A percentile compares a stretch with the other conserved stretches of the same genome.
phyloP scores from a whole-genome alignment of 1,284 basidiomycete genomes.

The Cryptococcus sp. region DNA sequence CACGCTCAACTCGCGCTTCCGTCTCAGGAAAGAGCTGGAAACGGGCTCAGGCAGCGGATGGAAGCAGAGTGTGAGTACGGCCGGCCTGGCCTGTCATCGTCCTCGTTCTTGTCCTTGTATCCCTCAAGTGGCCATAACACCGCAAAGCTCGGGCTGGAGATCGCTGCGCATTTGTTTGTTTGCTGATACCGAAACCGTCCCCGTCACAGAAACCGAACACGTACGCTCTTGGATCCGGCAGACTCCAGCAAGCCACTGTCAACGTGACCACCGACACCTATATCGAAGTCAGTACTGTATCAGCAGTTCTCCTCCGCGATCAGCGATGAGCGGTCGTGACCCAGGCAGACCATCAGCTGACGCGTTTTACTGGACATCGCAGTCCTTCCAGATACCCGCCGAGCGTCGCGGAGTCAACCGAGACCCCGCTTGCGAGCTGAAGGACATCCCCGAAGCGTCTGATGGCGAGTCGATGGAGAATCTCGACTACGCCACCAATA shows the following conservation, averaged over 20 bases:
- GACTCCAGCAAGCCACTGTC: conserved; percentile 26
- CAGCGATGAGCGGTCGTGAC: no score
- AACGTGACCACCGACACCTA: conserved; percentile 38
- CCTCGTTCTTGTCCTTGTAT: no score
- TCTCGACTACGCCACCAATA: conserved; percentile 6
- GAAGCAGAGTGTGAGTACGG: neutral
- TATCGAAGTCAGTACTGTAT: conserved; percentile 20
- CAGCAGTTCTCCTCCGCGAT: no score
- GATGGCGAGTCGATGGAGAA: conserved; percentile 11
- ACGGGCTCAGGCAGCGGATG: neutral
- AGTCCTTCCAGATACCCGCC: conserved; percentile 9
- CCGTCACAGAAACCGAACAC: conserved; percentile 20
- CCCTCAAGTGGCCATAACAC: no score
- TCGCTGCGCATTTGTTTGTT: no score
- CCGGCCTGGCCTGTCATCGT: no score
- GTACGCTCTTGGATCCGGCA: conserved; percentile 8
- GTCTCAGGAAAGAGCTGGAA: conserved; percentile 14
- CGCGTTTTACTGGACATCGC: neutral
- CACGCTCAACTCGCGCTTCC: conserved; percentile 31
- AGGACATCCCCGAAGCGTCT: conserved; percentile 4
- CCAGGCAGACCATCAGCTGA: no score
- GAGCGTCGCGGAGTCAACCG: conserved; percentile 8
- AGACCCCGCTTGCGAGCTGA: neutral
- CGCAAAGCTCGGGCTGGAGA: no score
- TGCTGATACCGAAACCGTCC: neutral